Conservation (phyloP, 768 basidiomycete species). For the Leucogyrophana mollusca region DNA sequence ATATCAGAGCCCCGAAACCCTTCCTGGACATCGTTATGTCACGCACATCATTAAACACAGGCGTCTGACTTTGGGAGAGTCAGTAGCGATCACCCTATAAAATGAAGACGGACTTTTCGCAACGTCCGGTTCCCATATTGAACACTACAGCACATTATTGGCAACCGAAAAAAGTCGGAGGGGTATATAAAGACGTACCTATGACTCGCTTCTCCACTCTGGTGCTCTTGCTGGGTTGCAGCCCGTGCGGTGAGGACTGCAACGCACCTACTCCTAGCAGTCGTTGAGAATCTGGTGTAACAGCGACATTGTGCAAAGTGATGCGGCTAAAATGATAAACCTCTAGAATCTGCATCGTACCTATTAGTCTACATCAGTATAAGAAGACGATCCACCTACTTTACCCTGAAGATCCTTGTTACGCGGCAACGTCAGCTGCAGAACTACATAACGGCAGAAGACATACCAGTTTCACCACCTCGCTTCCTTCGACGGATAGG, state of each 20-base stretch:
- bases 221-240: conserved; percentile 47
- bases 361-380: background rate
- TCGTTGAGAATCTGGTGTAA: conserved; percentile 45
- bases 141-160: conserved; percentile 33
- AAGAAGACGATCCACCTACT: conserved; percentile 14
- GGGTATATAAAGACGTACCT: conserved; percentile 29
- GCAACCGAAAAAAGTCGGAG: conserved; percentile 2
- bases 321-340: conserved; percentile 44
- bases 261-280: conserved; percentile 51
- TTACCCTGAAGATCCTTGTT: conserved; percentile 44
- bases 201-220: conserved; percentile 54
- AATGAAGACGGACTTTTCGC: conserved; percentile 41
- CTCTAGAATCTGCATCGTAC: conserved; percentile 32
- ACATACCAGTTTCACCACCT: conserved; percentile 44
- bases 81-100: conserved; percentile 6
- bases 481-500: conserved; percentile 49
- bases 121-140: conserved; percentile 41
- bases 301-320: conserved; percentile 47
- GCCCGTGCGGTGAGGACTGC: conserved; percentile 38
- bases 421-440: too few relatives aligned
- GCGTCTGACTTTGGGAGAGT: conserved; percentile 43
- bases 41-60: conserved; percentile 54
- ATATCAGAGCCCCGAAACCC: conserved; percentile 44
- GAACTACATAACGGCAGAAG: background rate
- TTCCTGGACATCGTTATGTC: conserved; percentile 47